Evolutionary conservation across 1,139 yeast species (phyloP).

Genomic region (Kodamaea ohmeri): DNA sequence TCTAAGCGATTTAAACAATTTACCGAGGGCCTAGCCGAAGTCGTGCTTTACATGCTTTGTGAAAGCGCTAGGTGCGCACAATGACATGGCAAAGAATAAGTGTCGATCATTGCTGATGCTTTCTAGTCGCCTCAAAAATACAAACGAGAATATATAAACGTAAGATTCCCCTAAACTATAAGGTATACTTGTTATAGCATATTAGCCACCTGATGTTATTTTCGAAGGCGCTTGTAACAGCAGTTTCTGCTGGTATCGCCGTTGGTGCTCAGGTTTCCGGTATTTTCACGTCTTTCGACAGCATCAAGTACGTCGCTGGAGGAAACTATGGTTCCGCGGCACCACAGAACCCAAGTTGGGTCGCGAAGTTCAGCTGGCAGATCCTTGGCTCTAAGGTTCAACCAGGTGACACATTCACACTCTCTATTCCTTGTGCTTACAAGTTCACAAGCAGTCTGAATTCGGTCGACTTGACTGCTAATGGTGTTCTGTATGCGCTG

Average conservation of each 20-base stretch:
- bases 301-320: slow-evolving; percentile 14
- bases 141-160: too few species aligned
- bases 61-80: too few species aligned
- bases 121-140: too few species aligned
- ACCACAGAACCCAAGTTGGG: slow-evolving; percentile 24
- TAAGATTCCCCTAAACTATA: too few species aligned
- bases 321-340: slow-evolving; percentile 8
- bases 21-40: too few species aligned
- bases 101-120: too few species aligned
- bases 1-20: too few species aligned
- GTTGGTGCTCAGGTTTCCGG: slow-evolving; percentile 17
- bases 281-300: slow-evolving; percentile 19
- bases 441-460: slow-evolving; percentile 20
- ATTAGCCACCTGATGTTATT: too few species aligned
- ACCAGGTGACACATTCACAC: slow-evolving; percentile 31
- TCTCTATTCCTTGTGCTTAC: slow-evolving; percentile 29
- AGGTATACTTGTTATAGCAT: too few species aligned
- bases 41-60: too few species aligned
- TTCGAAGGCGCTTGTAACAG: too few species aligned
- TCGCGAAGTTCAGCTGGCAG: slow-evolving; percentile 24
- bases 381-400: slow-evolving; percentile 13
- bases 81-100: too few species aligned
- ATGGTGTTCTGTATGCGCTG: slow-evolving; percentile 14
- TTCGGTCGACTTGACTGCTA: slow-evolving; percentile 10
- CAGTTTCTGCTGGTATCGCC: not conserved